Base-by-base conservation (phyloP, 2,329 filamentous ascomycete species). In the Stagonosporopsis rhizophila region DNA sequence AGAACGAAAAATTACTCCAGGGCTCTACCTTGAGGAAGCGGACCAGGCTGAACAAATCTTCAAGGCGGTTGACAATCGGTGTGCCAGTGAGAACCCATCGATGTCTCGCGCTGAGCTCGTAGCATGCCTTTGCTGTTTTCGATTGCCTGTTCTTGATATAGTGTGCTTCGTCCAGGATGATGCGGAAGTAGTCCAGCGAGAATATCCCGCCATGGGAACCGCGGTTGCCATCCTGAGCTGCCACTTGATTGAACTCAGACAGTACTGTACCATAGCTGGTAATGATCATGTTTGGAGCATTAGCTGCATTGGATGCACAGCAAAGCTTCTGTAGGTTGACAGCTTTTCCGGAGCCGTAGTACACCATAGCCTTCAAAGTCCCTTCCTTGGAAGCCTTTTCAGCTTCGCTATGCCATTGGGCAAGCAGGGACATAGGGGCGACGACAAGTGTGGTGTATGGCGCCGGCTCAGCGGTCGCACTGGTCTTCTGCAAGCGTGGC, bases 1-100 rank as follows among this genome's bases (percentile, higher is more conserved):
- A 99, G 78, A 96, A 99, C 0, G 93, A 96, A 75, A 99, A 99
- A 74, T 98, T 98, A 69, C 90, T 95, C 95, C 95, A 99, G 0
- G 95, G 95, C 73, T 98, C 94, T 4, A 99, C 95, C 53, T 91
- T 88, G 11, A 99, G 80, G 77, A 98, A 99, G 3, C 91, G 87
- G 12, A 98, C 91, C 34, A 99, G 79, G 69, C 91, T 96, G 78
- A 97, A 98, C 14, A 99, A 80, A 75, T 98, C 95, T 74, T 98
- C 94, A 0, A 99, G 82, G 39, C 92, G 89, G 74, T 99, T 99
- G 64, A 99, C 94, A 53, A 99, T 98, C 0, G 95, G 95, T 0
- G 95, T 99, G 17, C 95, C 95, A 0, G 95, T 99, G 44, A 99
- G 79, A 0, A 89, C 91, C 95, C 95, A 99, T 57, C 95, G 86